Evolutionary conservation across 805 yeast species (phyloP).

Genomic region (Candida ortonii): DNA sequence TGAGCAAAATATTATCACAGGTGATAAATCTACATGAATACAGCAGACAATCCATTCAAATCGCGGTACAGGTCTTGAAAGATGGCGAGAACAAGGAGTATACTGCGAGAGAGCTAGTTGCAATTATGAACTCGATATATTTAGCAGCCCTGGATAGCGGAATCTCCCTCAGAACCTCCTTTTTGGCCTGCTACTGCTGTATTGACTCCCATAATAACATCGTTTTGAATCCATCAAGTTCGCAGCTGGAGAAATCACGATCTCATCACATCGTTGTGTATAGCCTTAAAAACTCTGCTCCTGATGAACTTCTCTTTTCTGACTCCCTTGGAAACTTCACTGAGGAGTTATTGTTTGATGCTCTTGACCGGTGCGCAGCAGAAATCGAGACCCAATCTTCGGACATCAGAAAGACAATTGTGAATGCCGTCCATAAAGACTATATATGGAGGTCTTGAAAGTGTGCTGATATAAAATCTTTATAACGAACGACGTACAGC

Average conservation of each 20-base stretch:
- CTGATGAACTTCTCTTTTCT: constrained; percentile 56
- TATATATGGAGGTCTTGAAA: constrained; percentile 68
- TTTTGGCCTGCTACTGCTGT: constrained; percentile 49
- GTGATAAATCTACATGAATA: constrained; percentile 59
- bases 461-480: too few relatives aligned
- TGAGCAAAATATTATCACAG: constrained; percentile 59
- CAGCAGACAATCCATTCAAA: constrained; percentile 77
- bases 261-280: constrained; percentile 70
- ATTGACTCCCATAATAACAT: constrained; percentile 27
- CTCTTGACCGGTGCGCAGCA: constrained; percentile 50
- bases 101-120: constrained; percentile 52
- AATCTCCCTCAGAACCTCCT: constrained; percentile 62
- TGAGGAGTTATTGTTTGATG: constrained; percentile 49
- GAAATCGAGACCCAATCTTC: constrained; percentile 45
- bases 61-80: constrained; percentile 63
- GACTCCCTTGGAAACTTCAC: constrained; percentile 74
- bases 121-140: constrained; percentile 68
- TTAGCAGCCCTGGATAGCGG: constrained; percentile 81
- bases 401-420: constrained; percentile 46
- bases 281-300: constrained; percentile 47
- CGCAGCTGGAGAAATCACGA: constrained; percentile 39
- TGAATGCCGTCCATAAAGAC: constrained; percentile 47
- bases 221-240: constrained; percentile 44
- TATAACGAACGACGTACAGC: background rate
- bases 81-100: constrained; percentile 42